These are phyloP conservation scores for Xylariaceae sp. DNA, from an alignment of 2,329 filamentous ascomycete species.

Conservation along the genomic window DNA sequence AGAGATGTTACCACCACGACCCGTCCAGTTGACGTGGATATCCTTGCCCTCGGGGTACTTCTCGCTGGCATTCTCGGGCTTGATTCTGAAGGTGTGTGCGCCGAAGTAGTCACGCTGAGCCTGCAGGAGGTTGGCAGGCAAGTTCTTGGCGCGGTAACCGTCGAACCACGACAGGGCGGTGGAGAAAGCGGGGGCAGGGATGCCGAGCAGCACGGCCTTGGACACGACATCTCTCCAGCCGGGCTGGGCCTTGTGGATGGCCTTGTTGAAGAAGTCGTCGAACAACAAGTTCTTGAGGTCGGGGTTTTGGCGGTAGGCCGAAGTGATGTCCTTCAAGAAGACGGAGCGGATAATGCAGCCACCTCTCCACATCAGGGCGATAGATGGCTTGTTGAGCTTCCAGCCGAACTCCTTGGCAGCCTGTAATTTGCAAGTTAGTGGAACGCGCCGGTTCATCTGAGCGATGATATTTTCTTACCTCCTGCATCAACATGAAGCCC, in stretches of 20 bases:
- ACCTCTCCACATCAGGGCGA: slow-evolving; percentile 99
- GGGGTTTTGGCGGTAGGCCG: slow-evolving; percentile 89
- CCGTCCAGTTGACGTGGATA: slow-evolving; percentile 99
- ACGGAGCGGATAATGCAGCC: slow-evolving; percentile 99
- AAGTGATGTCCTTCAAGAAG: slow-evolving; percentile 99
- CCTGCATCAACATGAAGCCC: slow-evolving; percentile 99
- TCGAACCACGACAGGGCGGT: slow-evolving; percentile 98
- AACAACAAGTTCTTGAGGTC: slow-evolving; percentile 98
- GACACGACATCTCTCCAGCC: slow-evolving; percentile 89
- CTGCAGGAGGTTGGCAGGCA: slow-evolving; percentile 97
- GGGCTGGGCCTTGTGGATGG: slow-evolving; percentile 91
- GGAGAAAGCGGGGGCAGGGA: slow-evolving; percentile 93
- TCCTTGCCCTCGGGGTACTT: slow-evolving; percentile 83
- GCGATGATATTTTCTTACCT: slow-evolving; percentile 52
- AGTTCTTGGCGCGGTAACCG: slow-evolving; percentile 93
- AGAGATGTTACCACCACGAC: slow-evolving; percentile 93
- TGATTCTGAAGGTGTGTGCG: slow-evolving; percentile 84
- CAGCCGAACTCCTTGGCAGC: slow-evolving; percentile 93
- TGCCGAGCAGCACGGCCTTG: slow-evolving; percentile 89
- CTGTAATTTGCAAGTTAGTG: slow-evolving; percentile 40
- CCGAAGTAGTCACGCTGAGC: slow-evolving; percentile 99
- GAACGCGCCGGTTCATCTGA: not conserved
- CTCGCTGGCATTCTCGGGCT: slow-evolving; percentile 70
- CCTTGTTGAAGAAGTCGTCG: slow-evolving; percentile 99
- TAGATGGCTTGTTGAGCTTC: slow-evolving; percentile 99